Conservation (phyloP, 768 basidiomycete genomes). For the Pisolithus microcarpus region DNA sequence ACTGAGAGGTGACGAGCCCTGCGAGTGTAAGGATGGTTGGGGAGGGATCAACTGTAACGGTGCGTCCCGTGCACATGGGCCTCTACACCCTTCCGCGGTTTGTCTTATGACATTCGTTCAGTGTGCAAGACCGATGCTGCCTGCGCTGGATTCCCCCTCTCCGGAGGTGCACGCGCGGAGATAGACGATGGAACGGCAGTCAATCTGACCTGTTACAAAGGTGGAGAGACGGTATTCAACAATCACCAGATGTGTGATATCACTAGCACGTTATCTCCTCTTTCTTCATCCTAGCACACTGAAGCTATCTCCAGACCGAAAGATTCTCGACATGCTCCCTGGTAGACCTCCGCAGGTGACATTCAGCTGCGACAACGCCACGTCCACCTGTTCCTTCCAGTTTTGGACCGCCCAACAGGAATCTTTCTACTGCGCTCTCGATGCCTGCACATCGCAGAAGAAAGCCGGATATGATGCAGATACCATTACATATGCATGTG, state of each 20-base stretch:
- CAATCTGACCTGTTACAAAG: constrained; percentile 92
- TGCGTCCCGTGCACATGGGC: constrained; percentile 28
- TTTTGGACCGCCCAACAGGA: constrained; percentile 96
- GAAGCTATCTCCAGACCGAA: constrained; percentile 56
- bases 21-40: constrained; percentile 94
- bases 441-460: constrained; percentile 51
- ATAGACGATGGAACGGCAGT: constrained; percentile 34
- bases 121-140: constrained; percentile 82
- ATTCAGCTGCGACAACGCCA: constrained; percentile 73
- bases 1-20: constrained; percentile 68
- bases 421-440: constrained; percentile 90
- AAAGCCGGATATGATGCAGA: constrained; percentile 57
- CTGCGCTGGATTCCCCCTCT: constrained; percentile 73
- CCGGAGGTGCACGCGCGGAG: constrained; percentile 31
- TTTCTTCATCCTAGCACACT: not conserved
- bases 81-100: not conserved
- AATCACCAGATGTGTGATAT: constrained; percentile 99
- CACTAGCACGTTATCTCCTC: constrained; percentile 60
- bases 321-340: constrained; percentile 89
- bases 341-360: constrained; percentile 92
- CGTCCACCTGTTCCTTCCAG: constrained; percentile 81
- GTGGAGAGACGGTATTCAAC: constrained; percentile 87
- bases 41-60: constrained; percentile 96
- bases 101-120: constrained; percentile 24
- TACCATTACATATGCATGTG: constrained; percentile 70